Conservation (phyloP, 306 rosid genomes). For the Acacia acuminata region DNA sequence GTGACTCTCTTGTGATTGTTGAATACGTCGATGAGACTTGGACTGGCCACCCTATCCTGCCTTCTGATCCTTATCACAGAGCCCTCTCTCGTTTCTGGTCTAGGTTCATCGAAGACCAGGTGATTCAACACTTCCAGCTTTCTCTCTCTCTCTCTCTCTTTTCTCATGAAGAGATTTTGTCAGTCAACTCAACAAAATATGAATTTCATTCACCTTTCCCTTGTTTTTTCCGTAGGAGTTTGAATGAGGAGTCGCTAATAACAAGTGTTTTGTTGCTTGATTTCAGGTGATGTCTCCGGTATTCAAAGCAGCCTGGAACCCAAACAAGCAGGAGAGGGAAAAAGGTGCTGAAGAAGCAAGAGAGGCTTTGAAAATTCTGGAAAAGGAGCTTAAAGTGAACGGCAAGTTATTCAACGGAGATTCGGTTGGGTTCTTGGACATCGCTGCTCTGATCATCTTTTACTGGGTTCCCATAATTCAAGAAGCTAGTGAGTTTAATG, state of each 20-base stretch:
- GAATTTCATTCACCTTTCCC: no score
- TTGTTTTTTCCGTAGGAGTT: background rate
- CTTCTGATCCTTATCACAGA: constrained; percentile 40
- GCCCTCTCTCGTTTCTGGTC: constrained; percentile 47
- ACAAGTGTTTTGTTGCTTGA: background rate
- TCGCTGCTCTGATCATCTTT: constrained; percentile 43
- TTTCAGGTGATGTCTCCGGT: constrained; percentile 5
- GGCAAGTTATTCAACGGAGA: constrained; percentile 46
- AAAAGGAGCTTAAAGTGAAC: constrained; percentile 45
- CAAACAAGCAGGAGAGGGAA: constrained; percentile 26
- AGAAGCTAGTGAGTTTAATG: constrained; percentile 43
- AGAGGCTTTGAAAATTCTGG: constrained; percentile 32
- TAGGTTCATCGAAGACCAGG: constrained; percentile 45
- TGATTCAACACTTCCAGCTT: background rate
- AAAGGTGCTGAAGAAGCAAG: constrained; percentile 40
- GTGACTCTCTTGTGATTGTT: constrained; percentile 44
- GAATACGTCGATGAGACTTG: constrained; percentile 49
- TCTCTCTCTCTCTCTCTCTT: no score
- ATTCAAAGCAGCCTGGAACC: constrained; percentile 18
- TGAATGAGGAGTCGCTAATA: background rate
- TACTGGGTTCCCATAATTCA: constrained; percentile 50
- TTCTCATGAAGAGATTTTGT: no score
- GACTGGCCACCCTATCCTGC: constrained; percentile 36
- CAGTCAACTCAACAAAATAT: no score
- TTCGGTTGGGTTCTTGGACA: constrained; percentile 43